Conservation (phyloP, 179 eudicot genomes). For the Amaranthus tricolor region DNA sequence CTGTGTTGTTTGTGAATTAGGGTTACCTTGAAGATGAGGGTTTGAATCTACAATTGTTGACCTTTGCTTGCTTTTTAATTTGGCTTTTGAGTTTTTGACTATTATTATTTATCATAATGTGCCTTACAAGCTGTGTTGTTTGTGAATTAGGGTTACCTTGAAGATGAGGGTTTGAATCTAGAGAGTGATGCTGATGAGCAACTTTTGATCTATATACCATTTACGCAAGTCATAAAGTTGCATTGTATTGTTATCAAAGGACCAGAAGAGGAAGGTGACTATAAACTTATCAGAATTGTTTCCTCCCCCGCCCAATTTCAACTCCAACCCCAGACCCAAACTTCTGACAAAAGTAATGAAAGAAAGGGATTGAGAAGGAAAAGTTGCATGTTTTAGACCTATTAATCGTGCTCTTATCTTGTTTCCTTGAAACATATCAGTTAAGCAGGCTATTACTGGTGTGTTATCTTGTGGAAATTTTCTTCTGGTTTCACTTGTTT, state of each 20-base stretch:
- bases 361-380: not conserved
- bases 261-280: slow-evolving; percentile 82
- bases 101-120: too few relatives aligned
- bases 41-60: too few relatives aligned
- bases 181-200: slow-evolving; percentile 99
- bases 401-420: not conserved
- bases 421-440: not conserved
- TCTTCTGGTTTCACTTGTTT: not conserved
- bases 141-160: slow-evolving; percentile 76
- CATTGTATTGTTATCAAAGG: slow-evolving; percentile 77
- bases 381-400: not conserved
- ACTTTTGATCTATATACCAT: slow-evolving; percentile 82
- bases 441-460: not conserved
- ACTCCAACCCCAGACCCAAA: not conserved
- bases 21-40: too few relatives aligned
- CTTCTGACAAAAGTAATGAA: not conserved
- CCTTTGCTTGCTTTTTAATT: too few relatives aligned
- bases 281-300: not conserved
- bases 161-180: slow-evolving; percentile 82
- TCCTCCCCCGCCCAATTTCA: too few relatives aligned
- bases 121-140: slow-evolving; percentile 1
- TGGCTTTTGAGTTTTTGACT: too few relatives aligned
- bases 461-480: not conserved
- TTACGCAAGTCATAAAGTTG: slow-evolving; percentile 76
- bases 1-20: too few relatives aligned